A percentile compares a stretch with the other conserved stretches of the same genome.
phyloP scores from a whole-genome alignment of 2,329 filamentous ascomycete genomes.

The Colletotrichum acutatum region DNA sequence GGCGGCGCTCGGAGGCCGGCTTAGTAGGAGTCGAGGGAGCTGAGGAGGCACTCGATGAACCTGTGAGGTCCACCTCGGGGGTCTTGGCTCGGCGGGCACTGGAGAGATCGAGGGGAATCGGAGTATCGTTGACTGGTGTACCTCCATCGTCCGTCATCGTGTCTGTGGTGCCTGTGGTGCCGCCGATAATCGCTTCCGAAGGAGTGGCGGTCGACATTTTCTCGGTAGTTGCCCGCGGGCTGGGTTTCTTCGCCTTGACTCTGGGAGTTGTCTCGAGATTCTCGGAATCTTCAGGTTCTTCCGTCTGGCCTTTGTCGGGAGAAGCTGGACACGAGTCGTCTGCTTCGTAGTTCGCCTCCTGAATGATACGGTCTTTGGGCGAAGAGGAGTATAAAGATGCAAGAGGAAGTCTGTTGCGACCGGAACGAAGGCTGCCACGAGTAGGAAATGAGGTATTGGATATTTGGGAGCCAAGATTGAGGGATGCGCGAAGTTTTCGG shows the following conservation, averaged over 20 bases:
- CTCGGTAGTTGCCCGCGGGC: neutral
- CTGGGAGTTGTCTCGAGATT: neutral
- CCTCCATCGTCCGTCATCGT: neutral
- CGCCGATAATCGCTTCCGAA: neutral
- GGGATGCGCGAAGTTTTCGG: too few species aligned
- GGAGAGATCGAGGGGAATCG: neutral
- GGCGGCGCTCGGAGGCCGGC: neutral
- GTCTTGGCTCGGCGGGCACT: neutral
- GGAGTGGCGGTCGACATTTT: neutral
- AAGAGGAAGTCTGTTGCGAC: neutral
- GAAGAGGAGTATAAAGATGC: neutral
- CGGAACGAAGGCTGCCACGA: neutral
- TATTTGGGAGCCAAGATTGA: neutral
- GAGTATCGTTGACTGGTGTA: neutral
- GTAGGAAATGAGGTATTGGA: neutral
- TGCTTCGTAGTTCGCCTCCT: neutral
- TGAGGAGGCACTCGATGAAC: neutral
- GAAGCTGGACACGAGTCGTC: neutral
- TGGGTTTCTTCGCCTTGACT: neutral
- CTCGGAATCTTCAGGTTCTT: neutral
- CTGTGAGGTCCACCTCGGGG: neutral
- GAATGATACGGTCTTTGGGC: neutral
- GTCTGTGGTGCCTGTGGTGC: neutral
- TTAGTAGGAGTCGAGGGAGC: constrained; percentile 8
- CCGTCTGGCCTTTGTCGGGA: neutral